Base-by-base conservation (phyloP, 768 basidiomycete genomes). In the Grammothele lineata region DNA sequence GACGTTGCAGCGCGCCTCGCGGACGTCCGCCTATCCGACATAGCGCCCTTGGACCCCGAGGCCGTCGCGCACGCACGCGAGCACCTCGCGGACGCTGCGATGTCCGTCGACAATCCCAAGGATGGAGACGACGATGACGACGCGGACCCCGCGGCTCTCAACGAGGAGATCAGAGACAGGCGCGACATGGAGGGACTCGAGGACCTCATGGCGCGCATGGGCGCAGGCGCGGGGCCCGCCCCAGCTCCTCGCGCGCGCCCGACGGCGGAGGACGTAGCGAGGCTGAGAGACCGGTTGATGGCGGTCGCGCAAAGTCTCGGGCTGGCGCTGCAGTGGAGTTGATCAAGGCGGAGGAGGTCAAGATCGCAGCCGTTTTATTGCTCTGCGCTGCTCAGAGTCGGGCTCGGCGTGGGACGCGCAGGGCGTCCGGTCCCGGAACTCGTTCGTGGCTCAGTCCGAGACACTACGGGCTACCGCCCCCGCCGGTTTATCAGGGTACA, bases 51-150 rank as follows among this genome's bases (percentile, higher is more conserved):
- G 19, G 91, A 95, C 67, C 48, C 79, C 8, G 84, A 94, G 57
- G 87, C 91, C 0, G 82, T 87, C 57, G 75, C 71, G 42, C 93
- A 95, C 63, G 85, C 84, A 19, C 70, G 70, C 37, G 78, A 85
- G 48, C 85, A 88, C 58, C 62, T 83, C 10, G 35, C 7, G 35
- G 74, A 74, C 38, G 48, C 58, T n/a, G 71, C 71, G 17, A 43
- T 61, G 19, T 59, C 60, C n/a, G 51, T 50, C 21, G 53, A 63
- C 39, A 57, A 50, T 21, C 62, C 53, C 19, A 58, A 57, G 18
- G 47, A 40, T 21, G n/a, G n/a, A n/a, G 61, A 59, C 17, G 32
- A 53, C 14, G 55, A 39, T 26, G 46, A 44, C 18, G 8, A 44
- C 21, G 33, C 38, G 38, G 51, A 53, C 18, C 46, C 51, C 0